Evolutionary conservation across 2,329 filamentous ascomycete genomes (phyloP).

Genomic region (Penicillium brevicompactum): DNA sequence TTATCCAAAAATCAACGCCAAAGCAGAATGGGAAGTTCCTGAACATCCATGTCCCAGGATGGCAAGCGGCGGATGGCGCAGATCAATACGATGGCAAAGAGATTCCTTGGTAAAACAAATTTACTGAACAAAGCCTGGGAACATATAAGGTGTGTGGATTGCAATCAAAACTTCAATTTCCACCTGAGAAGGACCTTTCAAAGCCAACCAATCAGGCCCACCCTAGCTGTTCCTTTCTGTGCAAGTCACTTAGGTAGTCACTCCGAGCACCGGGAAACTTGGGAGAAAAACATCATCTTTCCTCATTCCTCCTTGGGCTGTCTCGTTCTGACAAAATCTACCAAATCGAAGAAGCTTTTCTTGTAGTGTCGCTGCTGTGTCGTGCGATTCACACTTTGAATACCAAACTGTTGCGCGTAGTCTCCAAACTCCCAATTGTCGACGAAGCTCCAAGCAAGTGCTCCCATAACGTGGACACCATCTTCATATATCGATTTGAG

Average conservation of each 20-base stretch:
- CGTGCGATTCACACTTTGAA: conserved; percentile 59
- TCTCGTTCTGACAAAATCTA: conserved; percentile 51
- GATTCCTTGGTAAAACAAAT: conserved; percentile 31
- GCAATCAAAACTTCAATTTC: not conserved
- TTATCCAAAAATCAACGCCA: conserved; percentile 46
- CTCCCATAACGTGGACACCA: conserved; percentile 56
- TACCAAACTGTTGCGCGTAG: conserved; percentile 54
- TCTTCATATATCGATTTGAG: conserved; percentile 60
- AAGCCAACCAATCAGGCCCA: not conserved
- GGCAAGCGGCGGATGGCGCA: conserved; percentile 39
- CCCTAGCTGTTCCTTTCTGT: not conserved
- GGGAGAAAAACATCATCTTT: not conserved
- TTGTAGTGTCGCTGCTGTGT: conserved; percentile 56
- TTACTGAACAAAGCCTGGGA: not conserved
- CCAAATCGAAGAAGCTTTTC: conserved; percentile 61
- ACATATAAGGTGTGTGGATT: not conserved
- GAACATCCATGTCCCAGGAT: conserved; percentile 44
- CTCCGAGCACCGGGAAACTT: not conserved
- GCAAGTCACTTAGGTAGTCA: not conserved
- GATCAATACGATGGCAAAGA: conserved; percentile 43
- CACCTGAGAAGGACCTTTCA: not conserved
- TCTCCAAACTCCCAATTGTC: conserved; percentile 62
- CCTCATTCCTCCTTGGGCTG: conserved; percentile 4
- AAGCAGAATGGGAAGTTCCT: conserved; percentile 53
- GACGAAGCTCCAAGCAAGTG: conserved; percentile 55